Evolutionary conservation across 768 basidiomycete species (phyloP).

Genomic region (Tricholoma sp.): DNA sequence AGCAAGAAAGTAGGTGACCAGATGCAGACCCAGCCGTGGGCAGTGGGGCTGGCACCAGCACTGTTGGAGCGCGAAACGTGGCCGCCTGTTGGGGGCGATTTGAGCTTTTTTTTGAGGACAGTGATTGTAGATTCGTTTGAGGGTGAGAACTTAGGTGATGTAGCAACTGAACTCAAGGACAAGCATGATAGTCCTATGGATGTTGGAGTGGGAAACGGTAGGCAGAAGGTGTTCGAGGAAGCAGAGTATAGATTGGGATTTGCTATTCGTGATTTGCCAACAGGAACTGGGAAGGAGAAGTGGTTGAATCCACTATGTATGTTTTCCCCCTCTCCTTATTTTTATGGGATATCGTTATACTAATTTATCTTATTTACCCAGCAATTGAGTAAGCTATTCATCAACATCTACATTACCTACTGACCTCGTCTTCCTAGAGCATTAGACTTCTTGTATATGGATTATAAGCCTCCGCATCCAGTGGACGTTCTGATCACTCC

Average conservation of each 20-base stretch:
- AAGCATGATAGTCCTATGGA: neutral
- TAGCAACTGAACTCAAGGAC: slow-evolving; percentile 20
- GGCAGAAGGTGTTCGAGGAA: slow-evolving; percentile 41
- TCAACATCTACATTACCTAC: slow-evolving; percentile 3
- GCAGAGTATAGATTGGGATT: slow-evolving; percentile 79
- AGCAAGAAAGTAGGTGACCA: slow-evolving; percentile 19
- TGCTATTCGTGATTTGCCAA: slow-evolving; percentile 70
- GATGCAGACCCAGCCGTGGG: slow-evolving; percentile 37
- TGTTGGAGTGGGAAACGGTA: slow-evolving; percentile 12
- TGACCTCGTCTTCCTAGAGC: slow-evolving; percentile 44
- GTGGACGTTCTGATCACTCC: slow-evolving; percentile 69
- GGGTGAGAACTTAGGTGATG: slow-evolving; percentile 5
- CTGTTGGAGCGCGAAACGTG: slow-evolving; percentile 73
- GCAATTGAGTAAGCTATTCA: slow-evolving; percentile 39
- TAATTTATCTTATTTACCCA: slow-evolving; percentile 12
- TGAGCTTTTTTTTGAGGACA: slow-evolving; percentile 77
- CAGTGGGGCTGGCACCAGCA: slow-evolving; percentile 68
- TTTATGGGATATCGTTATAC: neutral
- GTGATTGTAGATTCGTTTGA: slow-evolving; percentile 83
- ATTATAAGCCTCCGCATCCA: slow-evolving; percentile 84
- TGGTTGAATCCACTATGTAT: slow-evolving; percentile 82
- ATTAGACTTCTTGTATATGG: slow-evolving; percentile 84
- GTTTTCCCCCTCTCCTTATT: slow-evolving; percentile 23
- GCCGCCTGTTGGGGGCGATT: slow-evolving; percentile 84
- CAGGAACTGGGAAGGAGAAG: slow-evolving; percentile 57